Evolutionary conservation across 2,329 filamentous ascomycete genomes (phyloP).

Genomic region (Sclerotinia spermophila): DNA sequence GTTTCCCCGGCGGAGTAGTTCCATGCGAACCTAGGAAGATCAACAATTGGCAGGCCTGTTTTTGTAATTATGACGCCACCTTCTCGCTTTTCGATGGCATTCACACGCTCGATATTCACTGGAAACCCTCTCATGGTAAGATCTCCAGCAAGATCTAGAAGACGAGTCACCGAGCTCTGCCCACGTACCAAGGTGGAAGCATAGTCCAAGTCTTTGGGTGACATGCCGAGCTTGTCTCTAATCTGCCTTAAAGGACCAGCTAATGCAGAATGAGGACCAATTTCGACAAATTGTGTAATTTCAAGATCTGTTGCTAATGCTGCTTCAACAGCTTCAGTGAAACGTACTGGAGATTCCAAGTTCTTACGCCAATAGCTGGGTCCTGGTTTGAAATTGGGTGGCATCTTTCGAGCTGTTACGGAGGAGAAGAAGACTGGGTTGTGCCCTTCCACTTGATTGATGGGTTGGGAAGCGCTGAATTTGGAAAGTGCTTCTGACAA

Average conservation of each 20-base stretch:
- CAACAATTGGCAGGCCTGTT: not conserved
- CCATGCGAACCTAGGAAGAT: conserved; percentile 46
- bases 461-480: not conserved
- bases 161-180: conserved; percentile 3
- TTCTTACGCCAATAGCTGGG: conserved; percentile 24
- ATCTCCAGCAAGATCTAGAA: conserved; percentile 19
- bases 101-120: conserved; percentile 17
- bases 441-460: not conserved
- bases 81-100: conserved; percentile 34
- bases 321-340: conserved; percentile 13
- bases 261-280: conserved; percentile 24
- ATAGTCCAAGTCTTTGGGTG: conserved; percentile 33
- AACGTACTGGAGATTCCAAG: conserved; percentile 21
- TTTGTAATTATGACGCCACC: not conserved
- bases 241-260: conserved; percentile 22
- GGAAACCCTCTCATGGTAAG: conserved; percentile 17
- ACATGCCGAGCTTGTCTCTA: not conserved
- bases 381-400: not conserved
- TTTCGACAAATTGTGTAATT: conserved; percentile 19
- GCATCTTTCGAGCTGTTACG: not conserved
- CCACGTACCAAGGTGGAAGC: conserved; percentile 19
- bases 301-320: conserved; percentile 1
- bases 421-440: conserved; percentile 3
- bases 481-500: not conserved
- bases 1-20: conserved; percentile 39